Evolutionary conservation across 163 green algal species (phyloP).

Genomic region (Coccomyxa subellipsoidea): DNA sequence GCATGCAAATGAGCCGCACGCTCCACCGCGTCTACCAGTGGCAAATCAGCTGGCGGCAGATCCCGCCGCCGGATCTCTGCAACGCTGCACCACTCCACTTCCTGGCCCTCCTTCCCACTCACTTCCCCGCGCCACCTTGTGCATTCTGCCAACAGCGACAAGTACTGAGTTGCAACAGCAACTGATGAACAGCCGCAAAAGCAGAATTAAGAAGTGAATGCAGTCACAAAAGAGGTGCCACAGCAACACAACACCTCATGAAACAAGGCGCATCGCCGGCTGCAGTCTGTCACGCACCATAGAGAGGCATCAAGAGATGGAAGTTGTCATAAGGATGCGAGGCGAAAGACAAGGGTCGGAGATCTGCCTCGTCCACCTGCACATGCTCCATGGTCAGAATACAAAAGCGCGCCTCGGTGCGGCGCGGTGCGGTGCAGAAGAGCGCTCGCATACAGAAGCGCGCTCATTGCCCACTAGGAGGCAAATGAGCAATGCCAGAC

Average conservation of each 20-base stretch:
- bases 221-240: no score
- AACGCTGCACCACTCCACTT: constrained; percentile 7
- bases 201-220: no score
- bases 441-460: no score
- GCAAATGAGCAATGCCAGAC: no score
- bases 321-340: not conserved
- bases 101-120: not conserved
- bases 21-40: not conserved
- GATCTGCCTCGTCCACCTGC: not conserved
- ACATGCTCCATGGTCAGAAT: not conserved
- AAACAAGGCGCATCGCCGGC: no score
- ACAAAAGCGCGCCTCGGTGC: no score
- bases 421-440: no score
- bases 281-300: not conserved
- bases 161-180: not conserved
- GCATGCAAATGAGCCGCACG: not conserved
- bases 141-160: not conserved
- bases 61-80: not conserved
- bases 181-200: not conserved
- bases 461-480: no score
- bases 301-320: constrained; percentile 1
- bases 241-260: no score
- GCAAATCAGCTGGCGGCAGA: not conserved
- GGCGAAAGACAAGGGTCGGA: not conserved
- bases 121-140: not conserved